phyloP scores from a whole-genome alignment of 2,329 filamentous ascomycete genomes.

The Botrytis pseudocinerea region DNA sequence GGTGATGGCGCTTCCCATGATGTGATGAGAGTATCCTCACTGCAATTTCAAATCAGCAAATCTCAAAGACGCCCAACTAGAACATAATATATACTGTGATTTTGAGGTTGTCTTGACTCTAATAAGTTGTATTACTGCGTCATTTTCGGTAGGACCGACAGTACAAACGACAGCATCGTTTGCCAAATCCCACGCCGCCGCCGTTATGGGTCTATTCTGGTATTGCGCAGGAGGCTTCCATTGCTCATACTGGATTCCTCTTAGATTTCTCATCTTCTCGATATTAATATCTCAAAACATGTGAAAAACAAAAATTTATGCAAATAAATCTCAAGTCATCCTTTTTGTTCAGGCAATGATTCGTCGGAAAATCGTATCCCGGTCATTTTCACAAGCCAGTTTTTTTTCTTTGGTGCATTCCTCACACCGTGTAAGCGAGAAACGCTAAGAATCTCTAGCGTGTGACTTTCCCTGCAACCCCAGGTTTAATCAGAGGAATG shows the following conservation, averaged over 20 bases:
- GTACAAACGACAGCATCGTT: conserved; percentile 78
- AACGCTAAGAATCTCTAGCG: conserved; percentile 9
- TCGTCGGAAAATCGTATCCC: conserved; percentile 20
- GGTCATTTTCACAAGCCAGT: conserved; percentile 33
- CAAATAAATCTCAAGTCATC: conserved; percentile 18
- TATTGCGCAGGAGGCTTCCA: conserved; percentile 58
- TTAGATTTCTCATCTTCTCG: conserved; percentile 78
- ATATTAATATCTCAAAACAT: conserved; percentile 17
- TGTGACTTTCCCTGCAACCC: conserved; percentile 14
- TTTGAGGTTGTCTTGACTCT: conserved; percentile 51
- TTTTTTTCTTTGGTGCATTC: conserved; percentile 10
- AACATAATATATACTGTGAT: conserved; percentile 33
- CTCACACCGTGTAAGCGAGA: background rate
- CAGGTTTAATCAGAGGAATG: conserved; percentile 14
- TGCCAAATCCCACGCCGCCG: conserved; percentile 81
- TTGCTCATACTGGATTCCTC: conserved; percentile 69
- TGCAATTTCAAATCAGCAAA: conserved; percentile 40
- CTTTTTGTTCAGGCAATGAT: conserved; percentile 20
- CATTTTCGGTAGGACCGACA: conserved; percentile 74
- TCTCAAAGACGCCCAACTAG: background rate
- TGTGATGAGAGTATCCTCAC: conserved; percentile 55
- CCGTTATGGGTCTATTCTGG: conserved; percentile 59
- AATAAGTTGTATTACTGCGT: conserved; percentile 71
- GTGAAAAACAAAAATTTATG: conserved; percentile 15
- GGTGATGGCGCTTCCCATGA: conserved; percentile 89